These are phyloP conservation scores for Fusarium nygamai DNA, from an alignment of 2,329 filamentous ascomycete genomes.

Conservation along the genomic window DNA sequence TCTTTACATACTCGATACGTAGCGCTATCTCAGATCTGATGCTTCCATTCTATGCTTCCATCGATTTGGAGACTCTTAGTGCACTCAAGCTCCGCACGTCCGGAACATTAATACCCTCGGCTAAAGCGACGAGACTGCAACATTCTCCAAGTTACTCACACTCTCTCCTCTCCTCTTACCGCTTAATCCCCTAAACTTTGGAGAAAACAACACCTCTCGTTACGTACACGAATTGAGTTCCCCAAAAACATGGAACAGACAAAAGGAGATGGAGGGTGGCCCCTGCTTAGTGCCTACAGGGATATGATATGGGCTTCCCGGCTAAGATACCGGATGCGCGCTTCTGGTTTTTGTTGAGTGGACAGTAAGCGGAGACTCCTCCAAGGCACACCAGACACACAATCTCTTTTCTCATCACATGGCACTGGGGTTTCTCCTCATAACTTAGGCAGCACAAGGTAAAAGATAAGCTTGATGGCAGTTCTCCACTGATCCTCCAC, in stretches of 20 bases:
- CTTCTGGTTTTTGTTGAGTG: slow-evolving; percentile 3
- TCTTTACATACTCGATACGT: not conserved
- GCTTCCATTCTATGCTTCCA: not conserved
- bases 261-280: slow-evolving; percentile 22
- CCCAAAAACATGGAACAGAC: not conserved
- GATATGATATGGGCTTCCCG: not conserved
- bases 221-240: slow-evolving; percentile 17
- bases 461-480: slow-evolving; percentile 30
- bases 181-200: slow-evolving; percentile 8
- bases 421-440: slow-evolving; percentile 19
- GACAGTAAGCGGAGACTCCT: not conserved
- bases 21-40: not conserved
- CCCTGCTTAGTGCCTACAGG: slow-evolving; percentile 5
- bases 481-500: slow-evolving; percentile 24
- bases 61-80: slow-evolving; percentile 5
- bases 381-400: not conserved
- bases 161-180: slow-evolving; percentile 13
- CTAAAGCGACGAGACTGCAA: slow-evolving; percentile 11
- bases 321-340: slow-evolving; percentile 19
- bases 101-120: slow-evolving; percentile 26
- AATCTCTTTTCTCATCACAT: slow-evolving; percentile 30
- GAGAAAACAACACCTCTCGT: slow-evolving; percentile 6
- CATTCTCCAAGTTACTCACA: slow-evolving; percentile 27
- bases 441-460: slow-evolving; percentile 3
- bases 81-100: slow-evolving; percentile 27